Conservation (phyloP, 305 asterid genomes). For the Fraxinus baroniana region DNA sequence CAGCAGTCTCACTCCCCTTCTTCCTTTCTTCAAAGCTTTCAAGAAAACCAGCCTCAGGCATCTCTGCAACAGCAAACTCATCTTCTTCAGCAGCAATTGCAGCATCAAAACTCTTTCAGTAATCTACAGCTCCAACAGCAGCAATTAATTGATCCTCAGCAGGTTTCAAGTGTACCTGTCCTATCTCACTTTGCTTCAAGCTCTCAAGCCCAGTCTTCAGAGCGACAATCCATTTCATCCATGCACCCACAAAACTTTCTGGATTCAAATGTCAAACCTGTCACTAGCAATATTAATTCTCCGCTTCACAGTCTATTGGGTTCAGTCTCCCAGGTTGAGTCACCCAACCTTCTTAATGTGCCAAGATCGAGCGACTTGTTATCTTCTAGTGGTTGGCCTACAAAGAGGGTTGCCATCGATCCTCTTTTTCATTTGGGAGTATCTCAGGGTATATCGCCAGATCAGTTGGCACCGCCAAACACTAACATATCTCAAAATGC, state of each 20-base stretch:
- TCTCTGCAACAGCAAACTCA: conserved; percentile 34
- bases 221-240: conserved; percentile 36
- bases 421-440: conserved; percentile 41
- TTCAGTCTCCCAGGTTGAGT: conserved; percentile 46
- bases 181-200: conserved; percentile 39
- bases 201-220: conserved; percentile 42
- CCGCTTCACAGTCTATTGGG: conserved; percentile 53
- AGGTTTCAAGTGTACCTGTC: conserved; percentile 30
- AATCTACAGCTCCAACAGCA: conserved; percentile 42
- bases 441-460: conserved; percentile 33
- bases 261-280: conserved; percentile 38
- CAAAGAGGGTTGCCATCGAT: conserved; percentile 62
- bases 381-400: conserved; percentile 58
- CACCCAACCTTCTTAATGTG: conserved; percentile 40
- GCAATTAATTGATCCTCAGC: conserved; percentile 44
- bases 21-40: conserved; percentile 40
- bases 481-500: conserved; percentile 28
- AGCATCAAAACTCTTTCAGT: conserved; percentile 54
- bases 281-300: conserved; percentile 34
- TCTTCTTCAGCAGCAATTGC: conserved; percentile 50
- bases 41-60: conserved; percentile 33
- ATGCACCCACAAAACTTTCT: conserved; percentile 42
- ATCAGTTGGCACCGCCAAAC: conserved; percentile 37
- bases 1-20: conserved; percentile 43
- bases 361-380: conserved; percentile 38